Percentiles rank a stretch among this genome's conserved stretches.
phyloP scores from a whole-genome alignment of 2,329 filamentous ascomycete species.

The Epichloe elymi region DNA sequence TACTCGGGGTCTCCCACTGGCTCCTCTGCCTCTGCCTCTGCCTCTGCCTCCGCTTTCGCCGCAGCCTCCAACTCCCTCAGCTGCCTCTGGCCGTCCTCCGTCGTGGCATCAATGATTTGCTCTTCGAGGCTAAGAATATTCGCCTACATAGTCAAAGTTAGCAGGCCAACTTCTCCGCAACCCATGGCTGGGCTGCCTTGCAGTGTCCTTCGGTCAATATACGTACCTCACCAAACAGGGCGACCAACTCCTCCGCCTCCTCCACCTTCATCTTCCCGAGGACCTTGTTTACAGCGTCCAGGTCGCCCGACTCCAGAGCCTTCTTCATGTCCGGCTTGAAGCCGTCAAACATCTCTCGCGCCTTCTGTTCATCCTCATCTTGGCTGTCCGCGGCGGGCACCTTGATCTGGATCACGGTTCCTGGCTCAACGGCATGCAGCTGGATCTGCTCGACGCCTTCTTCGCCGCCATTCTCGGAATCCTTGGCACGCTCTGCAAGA shows the following conservation, averaged over 20 bases:
- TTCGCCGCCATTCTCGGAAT: constrained; percentile 21
- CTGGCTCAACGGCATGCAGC: constrained; percentile 87
- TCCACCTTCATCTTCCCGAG: constrained; percentile 79
- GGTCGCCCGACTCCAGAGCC: constrained; percentile 74
- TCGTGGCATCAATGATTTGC: constrained; percentile 89
- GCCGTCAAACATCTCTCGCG: constrained; percentile 64
- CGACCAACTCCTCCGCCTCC: constrained; percentile 75
- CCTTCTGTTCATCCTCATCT: constrained; percentile 49
- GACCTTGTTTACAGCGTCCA: constrained; percentile 50
- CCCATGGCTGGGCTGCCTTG: background rate
- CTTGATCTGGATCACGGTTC: constrained; percentile 78
- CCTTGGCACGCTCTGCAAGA: constrained; percentile 36
- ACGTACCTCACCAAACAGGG: constrained; percentile 57
- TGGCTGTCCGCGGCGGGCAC: constrained; percentile 59
- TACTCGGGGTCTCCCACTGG: constrained; percentile 5
- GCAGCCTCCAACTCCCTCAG: constrained; percentile 60
- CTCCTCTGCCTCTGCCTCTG: background rate
- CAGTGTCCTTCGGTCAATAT: background rate
- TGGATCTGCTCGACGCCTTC: constrained; percentile 83
- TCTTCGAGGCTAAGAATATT: constrained; percentile 85
- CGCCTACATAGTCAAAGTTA: constrained; percentile 31
- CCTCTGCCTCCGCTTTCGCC: constrained; percentile 15
- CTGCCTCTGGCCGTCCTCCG: constrained; percentile 67
- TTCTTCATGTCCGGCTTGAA: constrained; percentile 72
- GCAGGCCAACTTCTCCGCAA: background rate